phyloP scores from a whole-genome alignment of 2,329 filamentous ascomycete genomes.

The Paraconiothyrium brasiliense region DNA sequence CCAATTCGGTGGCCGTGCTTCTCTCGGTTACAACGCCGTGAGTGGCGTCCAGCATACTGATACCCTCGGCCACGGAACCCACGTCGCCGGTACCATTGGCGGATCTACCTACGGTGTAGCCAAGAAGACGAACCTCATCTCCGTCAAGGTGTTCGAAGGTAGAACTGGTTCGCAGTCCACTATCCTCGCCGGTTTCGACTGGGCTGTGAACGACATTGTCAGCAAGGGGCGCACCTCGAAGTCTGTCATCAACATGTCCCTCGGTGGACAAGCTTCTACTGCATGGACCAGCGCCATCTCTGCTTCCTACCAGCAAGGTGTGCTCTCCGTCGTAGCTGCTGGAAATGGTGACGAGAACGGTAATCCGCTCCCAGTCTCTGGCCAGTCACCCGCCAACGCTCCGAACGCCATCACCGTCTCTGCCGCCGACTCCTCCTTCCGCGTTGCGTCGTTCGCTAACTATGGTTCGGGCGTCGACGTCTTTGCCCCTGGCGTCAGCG shows the following conservation, averaged over 20 bases:
- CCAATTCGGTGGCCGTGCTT: slow-evolving; percentile 36
- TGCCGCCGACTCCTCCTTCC: slow-evolving; percentile 50
- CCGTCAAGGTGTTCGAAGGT: slow-evolving; percentile 38
- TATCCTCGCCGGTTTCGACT: slow-evolving; percentile 33
- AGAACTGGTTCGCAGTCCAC: slow-evolving; percentile 4
- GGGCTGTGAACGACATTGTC: slow-evolving; percentile 34
- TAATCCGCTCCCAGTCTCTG: slow-evolving; percentile 26
- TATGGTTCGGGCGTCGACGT: slow-evolving; percentile 51
- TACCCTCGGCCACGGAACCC: slow-evolving; percentile 42
- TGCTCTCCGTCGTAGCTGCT: slow-evolving; percentile 44
- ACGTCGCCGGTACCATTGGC: slow-evolving; percentile 50
- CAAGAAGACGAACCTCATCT: slow-evolving; percentile 36
- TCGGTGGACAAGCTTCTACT: slow-evolving; percentile 34
- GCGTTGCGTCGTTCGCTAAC: slow-evolving; percentile 52
- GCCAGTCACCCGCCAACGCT: slow-evolving; percentile 38
- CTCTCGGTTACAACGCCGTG: slow-evolving; percentile 27
- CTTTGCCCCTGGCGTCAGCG: slow-evolving; percentile 52
- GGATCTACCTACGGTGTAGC: slow-evolving; percentile 41
- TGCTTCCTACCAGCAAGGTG: slow-evolving; percentile 31
- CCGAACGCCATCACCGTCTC: slow-evolving; percentile 50
- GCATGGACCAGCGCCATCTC: slow-evolving; percentile 38
- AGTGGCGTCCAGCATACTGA: slow-evolving; percentile 22
- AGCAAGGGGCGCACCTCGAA: slow-evolving; percentile 24
- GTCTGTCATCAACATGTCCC: slow-evolving; percentile 42
- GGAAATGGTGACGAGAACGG: slow-evolving; percentile 36